Evolutionary conservation across 2,329 filamentous ascomycete species (phyloP).

Genomic region (Fusarium nurragi): DNA sequence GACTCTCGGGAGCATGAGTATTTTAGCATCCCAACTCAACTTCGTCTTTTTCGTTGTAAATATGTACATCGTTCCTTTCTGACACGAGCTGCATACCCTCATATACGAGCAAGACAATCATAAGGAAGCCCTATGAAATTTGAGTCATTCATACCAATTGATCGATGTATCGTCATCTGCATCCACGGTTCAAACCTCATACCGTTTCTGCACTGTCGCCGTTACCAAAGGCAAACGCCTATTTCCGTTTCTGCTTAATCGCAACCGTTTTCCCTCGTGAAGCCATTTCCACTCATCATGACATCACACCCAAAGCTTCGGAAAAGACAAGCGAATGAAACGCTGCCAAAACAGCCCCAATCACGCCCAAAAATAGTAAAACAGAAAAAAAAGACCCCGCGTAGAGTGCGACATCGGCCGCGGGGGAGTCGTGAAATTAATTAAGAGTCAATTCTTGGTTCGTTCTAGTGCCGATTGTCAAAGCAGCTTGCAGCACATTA

Average conservation of each 20-base stretch:
- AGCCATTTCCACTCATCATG: constrained; percentile 14
- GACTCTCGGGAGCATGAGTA: constrained; percentile 29
- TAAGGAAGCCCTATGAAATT: background rate
- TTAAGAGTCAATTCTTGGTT: constrained; percentile 11
- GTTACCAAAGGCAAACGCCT: background rate
- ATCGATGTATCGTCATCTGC: background rate
- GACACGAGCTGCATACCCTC: too few species aligned
- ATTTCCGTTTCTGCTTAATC: constrained; percentile 2
- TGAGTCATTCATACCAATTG: background rate
- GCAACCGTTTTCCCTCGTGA: background rate
- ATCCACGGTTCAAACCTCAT: background rate
- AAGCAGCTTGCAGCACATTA: constrained; percentile 4
- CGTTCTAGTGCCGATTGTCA: background rate
- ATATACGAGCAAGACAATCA: too few species aligned
- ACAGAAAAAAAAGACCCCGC: constrained; percentile 29
- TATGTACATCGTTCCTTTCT: background rate
- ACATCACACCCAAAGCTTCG: constrained; percentile 24
- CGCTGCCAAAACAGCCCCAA: constrained; percentile 8
- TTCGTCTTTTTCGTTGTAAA: background rate
- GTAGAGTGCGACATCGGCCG: constrained; percentile 40
- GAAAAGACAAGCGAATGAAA: constrained; percentile 29
- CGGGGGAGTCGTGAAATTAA: constrained; percentile 2
- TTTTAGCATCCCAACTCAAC: constrained; percentile 21
- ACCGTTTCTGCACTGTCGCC: background rate
- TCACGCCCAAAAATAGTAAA: background rate